Evolutionary conservation across 345 rosid species (phyloP).

Genomic region (Euphorbia peplus): DNA sequence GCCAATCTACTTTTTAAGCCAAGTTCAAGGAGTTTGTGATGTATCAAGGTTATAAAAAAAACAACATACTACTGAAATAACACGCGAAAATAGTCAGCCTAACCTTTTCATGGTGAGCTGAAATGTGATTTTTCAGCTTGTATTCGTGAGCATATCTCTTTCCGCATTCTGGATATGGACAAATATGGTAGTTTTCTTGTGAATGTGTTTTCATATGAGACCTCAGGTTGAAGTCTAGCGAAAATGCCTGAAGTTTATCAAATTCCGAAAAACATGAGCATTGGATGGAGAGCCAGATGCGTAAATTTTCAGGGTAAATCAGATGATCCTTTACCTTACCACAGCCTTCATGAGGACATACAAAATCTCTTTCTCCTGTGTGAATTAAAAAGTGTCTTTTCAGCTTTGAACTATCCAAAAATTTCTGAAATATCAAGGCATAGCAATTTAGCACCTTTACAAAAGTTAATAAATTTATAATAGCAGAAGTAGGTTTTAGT

Average conservation of each 20-base stretch:
- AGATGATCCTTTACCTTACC: constrained; percentile 85
- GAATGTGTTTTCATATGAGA: constrained; percentile 99
- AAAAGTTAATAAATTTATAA: constrained; percentile 3
- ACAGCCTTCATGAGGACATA: constrained; percentile 96
- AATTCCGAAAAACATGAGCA: constrained; percentile 4
- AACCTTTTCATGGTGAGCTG: constrained; percentile 87
- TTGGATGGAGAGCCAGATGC: background rate
- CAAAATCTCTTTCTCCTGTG: constrained; percentile 79
- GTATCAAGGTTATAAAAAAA: too few species aligned
- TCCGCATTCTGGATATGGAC: constrained; percentile 88
- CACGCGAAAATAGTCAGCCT: background rate
- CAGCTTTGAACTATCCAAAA: constrained; percentile 95
- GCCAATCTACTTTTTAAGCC: too few species aligned
- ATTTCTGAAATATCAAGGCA: constrained; percentile 64
- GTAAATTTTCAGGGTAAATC: constrained; percentile 15
- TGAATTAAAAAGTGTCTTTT: constrained; percentile 93
- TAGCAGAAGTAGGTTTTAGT: background rate
- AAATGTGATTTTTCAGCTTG: constrained; percentile 85
- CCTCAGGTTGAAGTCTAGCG: constrained; percentile 92
- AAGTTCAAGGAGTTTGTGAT: too few species aligned
- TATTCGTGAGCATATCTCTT: constrained; percentile 99
- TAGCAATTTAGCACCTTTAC: background rate
- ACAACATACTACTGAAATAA: background rate
- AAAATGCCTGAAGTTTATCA: constrained; percentile 70
- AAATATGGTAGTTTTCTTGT: constrained; percentile 93